Base-by-base conservation (phyloP, 345 rosid species). In the Lepidium sativum region DNA sequence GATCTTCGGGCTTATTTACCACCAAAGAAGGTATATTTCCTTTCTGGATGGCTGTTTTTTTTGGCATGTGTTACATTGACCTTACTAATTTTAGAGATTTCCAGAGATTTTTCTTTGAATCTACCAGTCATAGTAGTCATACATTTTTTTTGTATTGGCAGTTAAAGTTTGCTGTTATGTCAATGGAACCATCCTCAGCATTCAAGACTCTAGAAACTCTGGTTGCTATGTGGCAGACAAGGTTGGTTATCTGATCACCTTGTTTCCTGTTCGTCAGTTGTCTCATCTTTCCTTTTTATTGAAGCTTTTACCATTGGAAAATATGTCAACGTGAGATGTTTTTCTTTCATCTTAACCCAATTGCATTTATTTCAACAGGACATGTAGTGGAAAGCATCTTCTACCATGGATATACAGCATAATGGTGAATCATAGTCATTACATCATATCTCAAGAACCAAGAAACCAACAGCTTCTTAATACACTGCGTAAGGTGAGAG, bases 381-480 rank as follows among this genome's bases (percentile, higher is more conserved):
- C 83, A 31, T 44, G 68, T 60, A 75, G 79, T 57, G 89, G 81
- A 39, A 82, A 54, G 53, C 49, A 67, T 70, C 79, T 86, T 67
- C 86, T 91, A 25, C 88, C 85, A 32, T 94, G 97, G 99, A 82
- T 94, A 54, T 76, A 83, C 60, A 79, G 80, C 63, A 81, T 94
- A 82, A 70, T 90, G 85, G 76, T 85, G 77, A 84, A 76, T 74
- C 87, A 86, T 39, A 77, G 92, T 67, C 81, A 72, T 64, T 58
- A 76, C 70, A 49, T 87, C 65, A 37, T 62, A 76, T 79, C 87
- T 39, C 83, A 75, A 63, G 88, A 86, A 70, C 77, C 79, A 18
- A 54, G 70, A 59, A 60, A 48, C 54, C 41, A 75, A 1, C 83
- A 73, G 51, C 75, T 85, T 50, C 80, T 94, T 65, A 68, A 68